phyloP scores from a whole-genome alignment of 176 grass and related monocot genomes.

The Aegilops umbellulata region DNA sequence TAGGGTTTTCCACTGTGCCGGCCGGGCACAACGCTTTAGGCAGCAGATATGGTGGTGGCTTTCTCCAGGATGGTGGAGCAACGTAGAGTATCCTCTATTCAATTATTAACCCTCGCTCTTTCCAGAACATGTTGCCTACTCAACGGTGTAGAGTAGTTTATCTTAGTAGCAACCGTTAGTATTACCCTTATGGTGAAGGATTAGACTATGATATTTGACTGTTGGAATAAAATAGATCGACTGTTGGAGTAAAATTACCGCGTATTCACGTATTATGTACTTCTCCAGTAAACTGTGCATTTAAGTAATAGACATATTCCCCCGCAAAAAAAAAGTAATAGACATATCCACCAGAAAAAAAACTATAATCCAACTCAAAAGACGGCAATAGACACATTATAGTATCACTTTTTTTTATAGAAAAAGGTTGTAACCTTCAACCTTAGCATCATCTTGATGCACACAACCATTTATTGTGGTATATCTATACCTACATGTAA shows the following conservation, averaged over 20 bases:
- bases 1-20: conserved; percentile 37
- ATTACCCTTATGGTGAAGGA: neutral
- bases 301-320: no score
- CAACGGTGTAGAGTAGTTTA: neutral
- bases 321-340: no score
- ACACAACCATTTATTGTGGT: no score
- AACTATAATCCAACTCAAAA: no score
- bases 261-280: no score
- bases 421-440: no score
- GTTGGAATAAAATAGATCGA: neutral
- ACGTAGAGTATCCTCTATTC: neutral
- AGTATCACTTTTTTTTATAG: no score
- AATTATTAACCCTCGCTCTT: neutral
- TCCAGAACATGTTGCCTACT: neutral
- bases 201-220: neutral
- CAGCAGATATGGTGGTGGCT: neutral
- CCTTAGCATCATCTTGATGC: no score
- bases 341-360: no score
- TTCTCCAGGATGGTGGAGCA: neutral
- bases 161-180: neutral
- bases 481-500: no score
- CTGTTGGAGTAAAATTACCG: neutral
- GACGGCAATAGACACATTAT: no score
- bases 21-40: conserved; percentile 13
- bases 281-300: no score